Percentiles rank a stretch among this genome's conserved stretches.
Evolutionary conservation across 2,329 filamentous ascomycete species (phyloP).

Genomic region (Endoconidiophora polonica): DNA sequence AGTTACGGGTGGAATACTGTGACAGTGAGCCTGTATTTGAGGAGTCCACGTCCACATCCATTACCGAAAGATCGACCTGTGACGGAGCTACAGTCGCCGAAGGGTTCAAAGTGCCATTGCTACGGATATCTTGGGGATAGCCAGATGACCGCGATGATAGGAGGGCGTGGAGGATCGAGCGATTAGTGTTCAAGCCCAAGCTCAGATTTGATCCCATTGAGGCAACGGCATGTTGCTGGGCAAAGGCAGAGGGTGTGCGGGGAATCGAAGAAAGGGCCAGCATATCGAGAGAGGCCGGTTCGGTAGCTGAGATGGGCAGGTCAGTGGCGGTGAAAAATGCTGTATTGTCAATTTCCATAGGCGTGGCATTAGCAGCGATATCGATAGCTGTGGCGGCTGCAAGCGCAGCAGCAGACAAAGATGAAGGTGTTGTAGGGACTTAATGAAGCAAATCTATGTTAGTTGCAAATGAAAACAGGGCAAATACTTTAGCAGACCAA

Average conservation of each 20-base stretch:
- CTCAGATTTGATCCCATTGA: constrained; percentile 1
- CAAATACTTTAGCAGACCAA: no score
- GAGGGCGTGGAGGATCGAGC: constrained; percentile 3
- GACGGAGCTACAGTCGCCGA: constrained; percentile 10
- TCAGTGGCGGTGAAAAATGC: background rate
- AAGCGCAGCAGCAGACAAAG: background rate
- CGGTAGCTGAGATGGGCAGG: background rate
- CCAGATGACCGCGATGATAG: background rate
- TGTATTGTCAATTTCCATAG: background rate
- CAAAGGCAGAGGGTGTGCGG: constrained; percentile 10
- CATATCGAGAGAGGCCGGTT: background rate
- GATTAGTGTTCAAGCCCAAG: constrained; percentile 1
- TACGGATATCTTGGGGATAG: background rate
- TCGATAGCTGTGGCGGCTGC: constrained; percentile 1
- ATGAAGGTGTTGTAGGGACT: no score
- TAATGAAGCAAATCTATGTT: no score
- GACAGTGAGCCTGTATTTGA: background rate
- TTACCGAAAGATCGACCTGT: constrained; percentile 5
- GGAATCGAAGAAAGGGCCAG: constrained; percentile 8
- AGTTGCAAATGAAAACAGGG: no score
- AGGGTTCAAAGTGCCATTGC: constrained; percentile 3
- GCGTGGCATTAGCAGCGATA: background rate
- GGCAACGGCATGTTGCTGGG: constrained; percentile 6
- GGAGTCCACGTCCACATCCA: background rate
- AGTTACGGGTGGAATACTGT: background rate